Evolutionary conservation across 306 rosid species (phyloP).

Genomic region (Begonia fuchsioides): DNA sequence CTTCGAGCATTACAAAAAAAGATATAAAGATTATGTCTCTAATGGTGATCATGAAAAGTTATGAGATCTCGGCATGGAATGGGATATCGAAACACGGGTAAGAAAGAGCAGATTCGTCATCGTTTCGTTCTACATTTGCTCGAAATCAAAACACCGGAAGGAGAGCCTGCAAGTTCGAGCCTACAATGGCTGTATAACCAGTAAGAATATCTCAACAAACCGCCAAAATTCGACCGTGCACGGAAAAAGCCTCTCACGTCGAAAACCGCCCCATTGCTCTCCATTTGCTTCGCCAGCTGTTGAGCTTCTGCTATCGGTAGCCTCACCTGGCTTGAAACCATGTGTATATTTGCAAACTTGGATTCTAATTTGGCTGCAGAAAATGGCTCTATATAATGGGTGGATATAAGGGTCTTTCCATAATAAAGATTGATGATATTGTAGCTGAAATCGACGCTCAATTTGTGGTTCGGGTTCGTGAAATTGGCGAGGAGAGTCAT

Average conservation of each 20-base stretch:
- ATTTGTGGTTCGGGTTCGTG: slow-evolving; percentile 87
- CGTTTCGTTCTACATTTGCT: slow-evolving; percentile 55
- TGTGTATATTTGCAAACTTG: slow-evolving; percentile 41
- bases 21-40: too few relatives aligned
- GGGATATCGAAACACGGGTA: too few relatives aligned
- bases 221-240: slow-evolving; percentile 58
- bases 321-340: slow-evolving; percentile 63
- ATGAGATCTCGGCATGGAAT: too few relatives aligned
- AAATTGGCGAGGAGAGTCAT: slow-evolving; percentile 63
- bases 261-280: slow-evolving; percentile 37
- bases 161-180: slow-evolving; percentile 51
- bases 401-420: slow-evolving; percentile 50
- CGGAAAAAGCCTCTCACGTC: slow-evolving; percentile 45
- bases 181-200: slow-evolving; percentile 44
- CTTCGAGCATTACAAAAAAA: too few relatives aligned
- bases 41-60: too few relatives aligned
- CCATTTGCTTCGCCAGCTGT: slow-evolving; percentile 44
- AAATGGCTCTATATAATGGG: slow-evolving; percentile 57
- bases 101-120: slow-evolving; percentile 4
- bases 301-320: slow-evolving; percentile 37
- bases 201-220: slow-evolving; percentile 53
- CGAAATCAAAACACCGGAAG: slow-evolving; percentile 39
- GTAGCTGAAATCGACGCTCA: slow-evolving; percentile 56
- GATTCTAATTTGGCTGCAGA: slow-evolving; percentile 37
- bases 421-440: slow-evolving; percentile 42